Percentiles rank a stretch among this genome's conserved stretches.
phyloP scores from a whole-genome alignment of 23 red algal genomes.

The Gracilaria gracilis region DNA sequence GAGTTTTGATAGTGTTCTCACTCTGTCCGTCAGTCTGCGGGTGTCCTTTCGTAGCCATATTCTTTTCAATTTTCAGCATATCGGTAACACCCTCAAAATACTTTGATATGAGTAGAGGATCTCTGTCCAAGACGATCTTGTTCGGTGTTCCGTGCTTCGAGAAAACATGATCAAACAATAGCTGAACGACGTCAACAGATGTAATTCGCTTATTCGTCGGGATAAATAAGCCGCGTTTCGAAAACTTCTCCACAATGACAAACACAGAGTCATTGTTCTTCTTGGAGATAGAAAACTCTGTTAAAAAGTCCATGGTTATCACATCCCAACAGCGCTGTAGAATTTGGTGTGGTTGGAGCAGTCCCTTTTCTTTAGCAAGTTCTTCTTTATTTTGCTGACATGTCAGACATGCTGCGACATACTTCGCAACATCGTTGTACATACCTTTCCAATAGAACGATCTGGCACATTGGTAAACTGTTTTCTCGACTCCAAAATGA shows the following conservation, averaged over 20 bases:
- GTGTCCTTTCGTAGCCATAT: conserved; percentile 28
- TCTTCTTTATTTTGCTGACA: conserved; percentile 34
- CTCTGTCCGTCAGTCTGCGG: conserved; percentile 28
- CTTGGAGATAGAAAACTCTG: conserved; percentile 8
- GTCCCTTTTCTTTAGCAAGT: background rate
- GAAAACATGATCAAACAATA: conserved; percentile 32
- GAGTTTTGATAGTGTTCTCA: background rate
- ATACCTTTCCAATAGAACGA: conserved; percentile 26
- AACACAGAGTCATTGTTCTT: conserved; percentile 12
- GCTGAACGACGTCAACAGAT: conserved; percentile 12
- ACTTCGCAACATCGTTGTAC: conserved; percentile 29
- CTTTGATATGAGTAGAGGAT: conserved; percentile 28
- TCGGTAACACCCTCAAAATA: conserved; percentile 19
- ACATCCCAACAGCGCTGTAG: conserved; percentile 29
- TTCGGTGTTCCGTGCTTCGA: conserved; percentile 20
- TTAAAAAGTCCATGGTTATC: conserved; percentile 29
- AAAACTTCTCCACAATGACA: conserved; percentile 47
- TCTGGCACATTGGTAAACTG: background rate
- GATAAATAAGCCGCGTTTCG: conserved; percentile 37
- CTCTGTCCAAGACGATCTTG: conserved; percentile 35
- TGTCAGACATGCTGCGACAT: background rate
- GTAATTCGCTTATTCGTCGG: background rate
- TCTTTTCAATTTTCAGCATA: conserved; percentile 20
- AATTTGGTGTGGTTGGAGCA: conserved; percentile 35
- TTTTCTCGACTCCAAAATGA: conserved; percentile 35